Conservation (phyloP, 257 asterid species). For the Lithospermum erythrorhizon region DNA sequence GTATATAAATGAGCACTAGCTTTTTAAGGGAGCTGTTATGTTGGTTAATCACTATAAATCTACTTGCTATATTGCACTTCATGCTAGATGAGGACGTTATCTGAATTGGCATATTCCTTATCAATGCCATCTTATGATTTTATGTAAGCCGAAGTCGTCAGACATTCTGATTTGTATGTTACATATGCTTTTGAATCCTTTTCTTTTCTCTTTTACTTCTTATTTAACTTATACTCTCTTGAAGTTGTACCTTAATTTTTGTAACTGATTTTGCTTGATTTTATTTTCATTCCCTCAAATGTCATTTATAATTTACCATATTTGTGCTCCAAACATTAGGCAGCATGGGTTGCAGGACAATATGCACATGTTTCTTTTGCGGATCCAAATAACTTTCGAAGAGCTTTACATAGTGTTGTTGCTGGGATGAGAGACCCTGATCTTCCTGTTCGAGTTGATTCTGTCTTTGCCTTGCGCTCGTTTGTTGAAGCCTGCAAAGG, state of each 20-base stretch:
- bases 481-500: constrained; percentile 97
- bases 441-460: constrained; percentile 97
- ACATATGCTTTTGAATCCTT: too few relatives aligned
- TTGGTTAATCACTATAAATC: too few relatives aligned
- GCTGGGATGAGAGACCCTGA: constrained; percentile 98
- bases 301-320: not conserved
- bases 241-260: not conserved
- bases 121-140: not conserved
- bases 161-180: not conserved
- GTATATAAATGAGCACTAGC: too few relatives aligned
- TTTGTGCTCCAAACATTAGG: constrained; percentile 34
- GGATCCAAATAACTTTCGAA: constrained; percentile 76
- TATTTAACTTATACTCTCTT: not conserved
- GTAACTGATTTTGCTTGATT: not conserved
- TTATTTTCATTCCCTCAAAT: not conserved
- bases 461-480: constrained; percentile 91
- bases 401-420: constrained; percentile 80
- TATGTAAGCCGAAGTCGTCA: not conserved
- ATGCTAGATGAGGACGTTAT: not conserved
- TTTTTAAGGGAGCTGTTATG: too few relatives aligned
- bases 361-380: constrained; percentile 82
- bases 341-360: constrained; percentile 99
- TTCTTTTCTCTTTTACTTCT: too few relatives aligned
- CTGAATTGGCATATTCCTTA: not conserved
- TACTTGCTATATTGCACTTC: not conserved